Evolutionary conservation across 208 protist genomes (phyloP).

Genomic region (Tetramitus jugosus): DNA sequence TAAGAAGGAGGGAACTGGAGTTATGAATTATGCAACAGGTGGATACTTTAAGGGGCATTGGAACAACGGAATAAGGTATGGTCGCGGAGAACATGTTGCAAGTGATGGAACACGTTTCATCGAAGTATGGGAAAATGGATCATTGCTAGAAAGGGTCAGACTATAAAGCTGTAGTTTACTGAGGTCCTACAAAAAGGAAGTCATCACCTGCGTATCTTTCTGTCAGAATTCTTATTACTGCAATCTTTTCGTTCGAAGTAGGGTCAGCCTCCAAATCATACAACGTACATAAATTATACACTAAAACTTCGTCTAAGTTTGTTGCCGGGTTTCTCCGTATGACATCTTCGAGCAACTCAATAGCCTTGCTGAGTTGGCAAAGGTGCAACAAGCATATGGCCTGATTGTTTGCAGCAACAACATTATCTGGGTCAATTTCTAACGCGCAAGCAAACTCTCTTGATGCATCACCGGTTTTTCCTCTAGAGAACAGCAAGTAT

Average conservation of each 20-base stretch:
- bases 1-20: slow-evolving; percentile 65
- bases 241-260: not conserved
- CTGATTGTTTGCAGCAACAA: slow-evolving; percentile 21
- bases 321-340: not conserved
- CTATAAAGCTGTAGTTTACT: no score
- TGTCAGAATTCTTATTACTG: not conserved
- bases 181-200: no score
- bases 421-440: not conserved
- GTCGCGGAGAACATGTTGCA: not conserved
- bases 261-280: not conserved
- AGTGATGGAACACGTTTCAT: not conserved
- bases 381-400: slow-evolving; percentile 18
- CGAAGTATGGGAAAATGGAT: not conserved
- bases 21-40: slow-evolving; percentile 39
- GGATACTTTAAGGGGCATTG: not conserved
- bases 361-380: not conserved
- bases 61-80: not conserved
- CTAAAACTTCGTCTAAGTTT: not conserved
- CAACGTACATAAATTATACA: slow-evolving; percentile 7
- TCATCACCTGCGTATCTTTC: not conserved
- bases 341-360: not conserved
- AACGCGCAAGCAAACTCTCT: slow-evolving; percentile 10
- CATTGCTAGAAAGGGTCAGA: no score
- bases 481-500: not conserved
- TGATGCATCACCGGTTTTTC: not conserved